phyloP scores from a whole-genome alignment of 2,329 filamentous ascomycete genomes.

The Hirsutella thompsonii region DNA sequence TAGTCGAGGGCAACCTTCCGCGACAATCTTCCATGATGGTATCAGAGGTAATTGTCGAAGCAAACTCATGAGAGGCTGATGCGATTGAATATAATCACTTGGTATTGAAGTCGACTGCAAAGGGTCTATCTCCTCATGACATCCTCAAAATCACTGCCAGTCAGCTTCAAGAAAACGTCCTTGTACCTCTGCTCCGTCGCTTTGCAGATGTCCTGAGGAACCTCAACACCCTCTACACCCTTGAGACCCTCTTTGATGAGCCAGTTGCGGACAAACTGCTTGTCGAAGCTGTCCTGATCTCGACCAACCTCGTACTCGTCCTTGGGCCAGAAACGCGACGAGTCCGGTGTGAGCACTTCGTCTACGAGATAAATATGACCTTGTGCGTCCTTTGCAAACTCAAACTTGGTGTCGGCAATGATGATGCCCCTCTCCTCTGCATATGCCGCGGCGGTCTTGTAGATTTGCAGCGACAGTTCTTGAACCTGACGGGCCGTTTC shows the following conservation, averaged over 20 bases:
- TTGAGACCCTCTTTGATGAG: slow-evolving; percentile 53
- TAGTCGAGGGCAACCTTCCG: too few relatives aligned
- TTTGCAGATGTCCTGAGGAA: slow-evolving; percentile 46
- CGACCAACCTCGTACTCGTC: slow-evolving; percentile 51
- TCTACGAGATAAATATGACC: slow-evolving; percentile 41
- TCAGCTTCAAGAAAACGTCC: slow-evolving; percentile 36
- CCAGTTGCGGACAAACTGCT: slow-evolving; percentile 78
- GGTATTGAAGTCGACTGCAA: too few relatives aligned
- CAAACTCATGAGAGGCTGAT: too few relatives aligned
- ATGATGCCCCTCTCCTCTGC: slow-evolving; percentile 31
- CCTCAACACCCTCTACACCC: slow-evolving; percentile 30
- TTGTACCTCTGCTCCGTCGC: slow-evolving; percentile 9
- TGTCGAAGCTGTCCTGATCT: slow-evolving; percentile 77
- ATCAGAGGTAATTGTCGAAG: too few relatives aligned
- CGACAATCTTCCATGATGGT: too few relatives aligned
- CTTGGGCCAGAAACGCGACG: slow-evolving; percentile 75
- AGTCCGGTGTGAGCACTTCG: slow-evolving; percentile 76
- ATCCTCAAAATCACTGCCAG: slow-evolving; percentile 34
- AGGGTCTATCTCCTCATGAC: slow-evolving; percentile 1
- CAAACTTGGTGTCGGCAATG: slow-evolving; percentile 31
- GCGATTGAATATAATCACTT: too few relatives aligned
- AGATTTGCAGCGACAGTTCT: slow-evolving; percentile 17
- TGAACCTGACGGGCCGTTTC: slow-evolving; percentile 18
- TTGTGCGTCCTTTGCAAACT: slow-evolving; percentile 40
- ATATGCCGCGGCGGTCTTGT: slow-evolving; percentile 42